A percentile compares a stretch with the other conserved stretches of the same genome.
Conservation (phyloP, 2,329 filamentous ascomycete genomes). For the Scedosporium minutisporum region DNA sequence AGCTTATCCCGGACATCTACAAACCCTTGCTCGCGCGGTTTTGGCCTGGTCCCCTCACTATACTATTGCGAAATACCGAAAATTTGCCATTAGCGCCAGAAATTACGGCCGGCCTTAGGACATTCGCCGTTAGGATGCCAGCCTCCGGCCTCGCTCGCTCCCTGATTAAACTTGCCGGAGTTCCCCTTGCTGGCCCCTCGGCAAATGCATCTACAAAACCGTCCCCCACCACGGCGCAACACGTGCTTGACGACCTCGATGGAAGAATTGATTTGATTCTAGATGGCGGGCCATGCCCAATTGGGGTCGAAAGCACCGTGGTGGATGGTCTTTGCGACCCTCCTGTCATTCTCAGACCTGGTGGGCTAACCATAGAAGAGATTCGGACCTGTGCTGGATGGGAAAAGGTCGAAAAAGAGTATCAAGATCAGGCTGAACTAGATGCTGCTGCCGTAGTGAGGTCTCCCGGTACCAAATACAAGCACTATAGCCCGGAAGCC, state of each 20-base stretch:
- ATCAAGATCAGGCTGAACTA: constrained; percentile 61
- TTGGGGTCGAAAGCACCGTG: constrained; percentile 94
- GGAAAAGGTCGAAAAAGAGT: constrained; percentile 68
- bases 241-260: constrained; percentile 76
- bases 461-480: constrained; percentile 98
- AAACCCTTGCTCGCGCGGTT: constrained; percentile 67
- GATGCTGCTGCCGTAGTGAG: constrained; percentile 57
- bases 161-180: constrained; percentile 69
- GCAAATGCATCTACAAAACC: constrained; percentile 92
- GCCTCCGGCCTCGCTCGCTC: constrained; percentile 73
- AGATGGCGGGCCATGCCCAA: constrained; percentile 75
- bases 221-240: constrained; percentile 80
- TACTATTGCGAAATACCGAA: constrained; percentile 70
- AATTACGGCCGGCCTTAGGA: constrained; percentile 75
- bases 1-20: constrained; percentile 64
- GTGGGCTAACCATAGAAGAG: constrained; percentile 76
- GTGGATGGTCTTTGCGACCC: constrained; percentile 80
- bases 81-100: constrained; percentile 70
- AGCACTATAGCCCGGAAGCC: constrained; percentile 90
- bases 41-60: constrained; percentile 92
- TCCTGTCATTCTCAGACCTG: constrained; percentile 74
- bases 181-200: constrained; percentile 81
- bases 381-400: constrained; percentile 67
- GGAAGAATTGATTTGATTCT: constrained; percentile 79
- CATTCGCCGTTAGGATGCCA: constrained; percentile 88